Percentiles rank a stretch among this genome's conserved stretches.
Evolutionary conservation across 2,329 filamentous ascomycete species (phyloP).

Genomic region (Aspergillus sp.): DNA sequence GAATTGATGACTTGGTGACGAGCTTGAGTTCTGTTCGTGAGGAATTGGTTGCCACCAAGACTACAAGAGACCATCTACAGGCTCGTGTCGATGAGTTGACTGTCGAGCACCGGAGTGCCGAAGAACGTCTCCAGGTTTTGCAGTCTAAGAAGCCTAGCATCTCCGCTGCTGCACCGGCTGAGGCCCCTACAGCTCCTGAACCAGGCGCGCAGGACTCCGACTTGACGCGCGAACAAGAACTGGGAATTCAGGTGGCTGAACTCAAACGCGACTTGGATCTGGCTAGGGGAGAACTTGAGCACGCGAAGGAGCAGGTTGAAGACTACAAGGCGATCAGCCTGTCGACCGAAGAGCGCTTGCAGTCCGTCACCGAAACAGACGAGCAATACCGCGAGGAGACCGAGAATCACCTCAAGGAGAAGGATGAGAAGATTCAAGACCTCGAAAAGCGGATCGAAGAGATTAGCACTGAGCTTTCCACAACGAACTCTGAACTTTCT

Average conservation of each 20-base stretch:
- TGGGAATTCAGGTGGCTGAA: slow-evolving; percentile 76
- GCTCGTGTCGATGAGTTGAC: slow-evolving; percentile 80
- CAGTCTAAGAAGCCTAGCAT: slow-evolving; percentile 71
- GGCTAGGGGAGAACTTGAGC: slow-evolving; percentile 70
- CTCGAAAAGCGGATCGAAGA: slow-evolving; percentile 78
- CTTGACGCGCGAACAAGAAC: slow-evolving; percentile 65
- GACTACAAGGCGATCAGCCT: slow-evolving; percentile 86
- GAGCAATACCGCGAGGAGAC: slow-evolving; percentile 86
- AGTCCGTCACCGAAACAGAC: slow-evolving; percentile 69
- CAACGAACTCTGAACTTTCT: slow-evolving; percentile 75
- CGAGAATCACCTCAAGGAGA: slow-evolving; percentile 66
- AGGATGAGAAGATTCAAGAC: slow-evolving; percentile 72
- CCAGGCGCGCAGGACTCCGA: slow-evolving; percentile 49
- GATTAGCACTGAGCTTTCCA: slow-evolving; percentile 71
- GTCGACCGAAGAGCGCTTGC: slow-evolving; percentile 76
- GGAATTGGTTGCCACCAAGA: slow-evolving; percentile 79
- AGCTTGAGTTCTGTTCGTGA: slow-evolving; percentile 76
- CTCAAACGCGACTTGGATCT: slow-evolving; percentile 82
- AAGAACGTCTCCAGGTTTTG: slow-evolving; percentile 76
- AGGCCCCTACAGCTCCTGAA: slow-evolving; percentile 38
- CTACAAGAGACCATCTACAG: slow-evolving; percentile 81
- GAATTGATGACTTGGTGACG: slow-evolving; percentile 83
- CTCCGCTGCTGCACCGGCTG: slow-evolving; percentile 45
- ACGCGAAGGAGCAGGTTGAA: slow-evolving; percentile 71
- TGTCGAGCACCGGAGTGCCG: slow-evolving; percentile 78